Conservation (phyloP, 495 filamentous ascomycete species). For the Xanthoparmelia taractica region DNA sequence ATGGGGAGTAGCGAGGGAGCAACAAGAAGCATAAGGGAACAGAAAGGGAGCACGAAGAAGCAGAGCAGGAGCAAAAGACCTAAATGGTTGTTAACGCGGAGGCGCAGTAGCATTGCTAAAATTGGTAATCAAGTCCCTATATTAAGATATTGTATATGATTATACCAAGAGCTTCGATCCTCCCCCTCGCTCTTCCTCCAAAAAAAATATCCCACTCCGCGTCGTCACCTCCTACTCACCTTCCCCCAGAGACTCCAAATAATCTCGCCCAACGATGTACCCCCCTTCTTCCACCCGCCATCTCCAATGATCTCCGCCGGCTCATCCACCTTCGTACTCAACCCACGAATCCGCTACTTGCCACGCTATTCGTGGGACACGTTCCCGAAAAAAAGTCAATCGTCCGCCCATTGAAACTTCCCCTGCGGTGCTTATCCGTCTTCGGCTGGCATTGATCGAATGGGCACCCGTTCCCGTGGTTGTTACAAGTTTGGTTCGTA, state of each 20-base stretch:
- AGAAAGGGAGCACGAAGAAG: background rate
- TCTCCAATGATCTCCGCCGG: conserved; percentile 3
- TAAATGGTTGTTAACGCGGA: background rate
- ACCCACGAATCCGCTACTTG: background rate
- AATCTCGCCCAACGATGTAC: background rate
- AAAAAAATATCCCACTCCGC: background rate
- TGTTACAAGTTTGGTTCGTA: conserved; percentile 1
- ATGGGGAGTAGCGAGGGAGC: too few species aligned
- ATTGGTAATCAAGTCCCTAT: background rate
- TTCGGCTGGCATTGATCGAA: background rate
- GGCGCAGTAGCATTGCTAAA: background rate
- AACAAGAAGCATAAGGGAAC: background rate
- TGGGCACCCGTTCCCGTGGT: conserved; percentile 4
- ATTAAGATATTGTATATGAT: background rate
- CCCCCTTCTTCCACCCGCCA: background rate
- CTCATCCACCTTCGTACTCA: conserved; percentile 2
- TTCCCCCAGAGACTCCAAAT: background rate
- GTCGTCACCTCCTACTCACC: background rate
- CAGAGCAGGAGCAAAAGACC: background rate
- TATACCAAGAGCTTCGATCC: background rate
- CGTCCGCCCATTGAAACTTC: background rate
- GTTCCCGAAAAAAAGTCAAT: conserved; percentile 1
- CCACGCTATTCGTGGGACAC: background rate
- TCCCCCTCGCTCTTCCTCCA: too few species aligned
- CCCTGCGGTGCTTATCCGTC: background rate